phyloP scores from a whole-genome alignment of 2,329 filamentous ascomycete genomes.

The Penicillium sp. region DNA sequence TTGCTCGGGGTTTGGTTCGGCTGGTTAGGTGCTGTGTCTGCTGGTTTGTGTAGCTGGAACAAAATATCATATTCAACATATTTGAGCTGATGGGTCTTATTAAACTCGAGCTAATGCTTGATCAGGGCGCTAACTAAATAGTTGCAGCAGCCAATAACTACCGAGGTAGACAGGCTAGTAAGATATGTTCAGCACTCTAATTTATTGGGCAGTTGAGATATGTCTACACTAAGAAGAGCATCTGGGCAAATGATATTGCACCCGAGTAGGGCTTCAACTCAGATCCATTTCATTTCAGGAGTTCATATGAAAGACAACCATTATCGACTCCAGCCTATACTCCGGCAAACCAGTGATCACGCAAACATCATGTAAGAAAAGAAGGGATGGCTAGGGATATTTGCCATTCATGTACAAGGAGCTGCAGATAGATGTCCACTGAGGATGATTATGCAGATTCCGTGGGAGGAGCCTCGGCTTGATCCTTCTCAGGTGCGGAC shows the following conservation, averaged over 20 bases:
- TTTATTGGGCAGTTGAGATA: too few relatives aligned
- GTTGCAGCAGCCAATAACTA: too few relatives aligned
- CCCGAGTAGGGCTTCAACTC: background rate
- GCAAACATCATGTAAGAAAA: slow-evolving; percentile 1
- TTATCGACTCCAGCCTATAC: background rate
- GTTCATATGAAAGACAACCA: background rate
- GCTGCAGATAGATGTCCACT: background rate
- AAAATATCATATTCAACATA: slow-evolving; percentile 14
- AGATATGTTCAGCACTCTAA: too few relatives aligned
- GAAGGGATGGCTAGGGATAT: background rate
- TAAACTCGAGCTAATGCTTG: too few relatives aligned
- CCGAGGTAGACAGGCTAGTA: too few relatives aligned
- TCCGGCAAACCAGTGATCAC: background rate
- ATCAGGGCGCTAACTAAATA: too few relatives aligned
- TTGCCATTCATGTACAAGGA: background rate
- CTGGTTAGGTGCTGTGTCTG: slow-evolving; percentile 1
- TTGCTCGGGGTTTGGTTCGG: slow-evolving; percentile 2
- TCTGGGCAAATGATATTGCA: too few relatives aligned
- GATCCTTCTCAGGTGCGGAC: slow-evolving; percentile 1
- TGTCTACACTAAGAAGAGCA: too few relatives aligned
- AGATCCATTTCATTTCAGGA: background rate
- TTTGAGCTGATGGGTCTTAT: background rate
- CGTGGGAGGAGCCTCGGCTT: slow-evolving; percentile 2
- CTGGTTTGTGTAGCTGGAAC: slow-evolving; percentile 2
- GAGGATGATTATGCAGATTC: slow-evolving; percentile 1